Conservation (phyloP, 108 stramenopile genomes). For the Discostella pseudostelligera region DNA sequence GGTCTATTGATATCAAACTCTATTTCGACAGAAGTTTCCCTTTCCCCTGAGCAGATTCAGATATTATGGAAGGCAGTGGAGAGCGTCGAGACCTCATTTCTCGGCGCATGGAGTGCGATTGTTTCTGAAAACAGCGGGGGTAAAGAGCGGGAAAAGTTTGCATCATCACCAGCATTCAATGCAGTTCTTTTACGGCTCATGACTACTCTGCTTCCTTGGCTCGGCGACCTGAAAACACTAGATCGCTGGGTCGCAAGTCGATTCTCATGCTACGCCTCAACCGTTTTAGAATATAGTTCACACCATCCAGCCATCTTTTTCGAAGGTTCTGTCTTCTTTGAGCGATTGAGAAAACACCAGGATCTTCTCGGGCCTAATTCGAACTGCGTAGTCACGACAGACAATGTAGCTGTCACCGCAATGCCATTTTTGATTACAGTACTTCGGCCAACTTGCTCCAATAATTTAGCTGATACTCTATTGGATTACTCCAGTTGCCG, state of each 20-base stretch:
- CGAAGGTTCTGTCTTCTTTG: slow-evolving; percentile 81
- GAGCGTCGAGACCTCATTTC: slow-evolving; percentile 72
- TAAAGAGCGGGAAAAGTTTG: slow-evolving; percentile 60
- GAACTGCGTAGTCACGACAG: slow-evolving; percentile 47
- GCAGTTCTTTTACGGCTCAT: slow-evolving; percentile 74
- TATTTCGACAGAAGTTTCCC: slow-evolving; percentile 18
- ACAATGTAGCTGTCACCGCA: slow-evolving; percentile 52
- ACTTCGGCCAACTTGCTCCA: slow-evolving; percentile 22
- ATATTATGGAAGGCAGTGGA: slow-evolving; percentile 71
- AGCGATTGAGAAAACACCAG: slow-evolving; percentile 46
- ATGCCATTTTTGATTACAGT: slow-evolving; percentile 52
- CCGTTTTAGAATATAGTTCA: slow-evolving; percentile 49
- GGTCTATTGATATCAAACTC: slow-evolving; percentile 72
- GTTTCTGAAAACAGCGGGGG: slow-evolving; percentile 60
- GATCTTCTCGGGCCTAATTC: slow-evolving; percentile 35
- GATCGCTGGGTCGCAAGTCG: slow-evolving; percentile 58
- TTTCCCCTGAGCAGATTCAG: slow-evolving; percentile 52
- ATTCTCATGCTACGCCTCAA: slow-evolving; percentile 64
- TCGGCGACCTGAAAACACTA: slow-evolving; percentile 38
- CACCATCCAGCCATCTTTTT: slow-evolving; percentile 60
- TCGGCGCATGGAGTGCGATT: slow-evolving; percentile 67
- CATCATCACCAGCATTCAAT: slow-evolving; percentile 58
- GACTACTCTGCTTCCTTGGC: slow-evolving; percentile 67
- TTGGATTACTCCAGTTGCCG: slow-evolving; percentile 30
- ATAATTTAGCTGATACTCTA: slow-evolving; percentile 27